These are phyloP conservation scores for Paspalum vaginatum DNA, from an alignment of 176 grass and related monocot genomes.

Conservation along the genomic window DNA sequence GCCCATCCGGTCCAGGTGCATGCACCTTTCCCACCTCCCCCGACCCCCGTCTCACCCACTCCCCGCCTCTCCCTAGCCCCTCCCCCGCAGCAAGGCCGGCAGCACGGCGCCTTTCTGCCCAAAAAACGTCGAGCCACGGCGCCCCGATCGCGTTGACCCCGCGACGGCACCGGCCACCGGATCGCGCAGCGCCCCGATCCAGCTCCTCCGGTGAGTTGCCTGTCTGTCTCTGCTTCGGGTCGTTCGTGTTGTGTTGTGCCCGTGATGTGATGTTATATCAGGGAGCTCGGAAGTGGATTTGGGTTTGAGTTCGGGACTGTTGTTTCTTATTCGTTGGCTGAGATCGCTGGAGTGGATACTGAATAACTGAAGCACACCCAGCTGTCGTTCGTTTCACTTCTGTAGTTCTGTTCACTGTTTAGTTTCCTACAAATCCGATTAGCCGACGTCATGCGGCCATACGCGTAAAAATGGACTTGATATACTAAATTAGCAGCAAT, in stretches of 20 bases:
- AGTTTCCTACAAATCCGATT: no score
- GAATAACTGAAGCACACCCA: neutral
- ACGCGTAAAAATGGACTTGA: neutral
- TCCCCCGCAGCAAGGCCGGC: slow-evolving; percentile 10
- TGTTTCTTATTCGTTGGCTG: neutral
- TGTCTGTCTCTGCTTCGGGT: neutral
- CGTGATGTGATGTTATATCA: neutral
- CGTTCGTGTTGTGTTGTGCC: neutral
- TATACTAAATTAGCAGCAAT: neutral
- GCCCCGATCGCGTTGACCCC: slow-evolving; percentile 15
- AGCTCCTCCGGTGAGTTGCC: slow-evolving; percentile 34
- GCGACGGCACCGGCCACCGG: neutral
- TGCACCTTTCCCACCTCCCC: slow-evolving; percentile 51
- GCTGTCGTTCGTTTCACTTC: neutral
- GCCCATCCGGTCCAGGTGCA: slow-evolving; percentile 54
- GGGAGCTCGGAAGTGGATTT: neutral
- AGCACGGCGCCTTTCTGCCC: neutral
- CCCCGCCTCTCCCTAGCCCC: no score
- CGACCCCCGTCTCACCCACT: no score
- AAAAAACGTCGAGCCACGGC: slow-evolving; percentile 8
- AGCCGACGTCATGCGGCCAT: neutral
- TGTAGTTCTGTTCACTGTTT: neutral
- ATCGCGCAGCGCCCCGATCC: slow-evolving; percentile 13
- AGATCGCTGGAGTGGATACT: neutral
- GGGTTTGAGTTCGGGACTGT: neutral